Evolutionary conservation across 805 yeast species (phyloP), one percentile per base, ranked within the genome.

Genomic region (Metschnikowia peoriensis): DNA sequence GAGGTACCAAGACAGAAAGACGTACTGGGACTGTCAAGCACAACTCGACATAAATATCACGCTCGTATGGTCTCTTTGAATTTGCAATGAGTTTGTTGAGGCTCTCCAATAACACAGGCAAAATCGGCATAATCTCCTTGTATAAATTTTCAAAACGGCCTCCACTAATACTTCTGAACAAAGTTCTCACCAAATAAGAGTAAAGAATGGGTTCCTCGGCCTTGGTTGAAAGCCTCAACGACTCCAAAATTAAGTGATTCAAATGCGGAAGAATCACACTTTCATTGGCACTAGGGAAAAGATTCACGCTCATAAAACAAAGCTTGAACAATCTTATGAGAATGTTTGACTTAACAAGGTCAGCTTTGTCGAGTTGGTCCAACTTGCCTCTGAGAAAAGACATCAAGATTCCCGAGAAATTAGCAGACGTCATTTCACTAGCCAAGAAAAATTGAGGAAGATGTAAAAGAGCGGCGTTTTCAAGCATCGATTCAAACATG

Each of bases 11-110:
- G 0, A 93, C 97, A 53, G 97, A 89, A 28, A 94, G 73, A 53
- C 99, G 77, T 1, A 94, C 99, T 0, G 99, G 99, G 7, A 94
- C 97, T 0, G 97, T 92, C 54, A 94, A 76, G 64, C 99, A 94
- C 46, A 94, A 75, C 65, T 94, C 99, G 46, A 94, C 98, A 63
- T 92, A 94, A 3, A 94, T 83, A 65, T 94, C 98, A 49, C 96
- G 80, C 64, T 94, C 98, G 58, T 88, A 93, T 0, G 96, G 90
- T 41, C 91, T 77, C 49, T 96, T 78, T 2, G 98, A 91, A 27
- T 90, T 87, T 28, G 84, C 78, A 40, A 94, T 84, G 75, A 92
- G 79, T 60, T 89, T 81, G 66, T 93, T 93, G 58, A 94, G 77
- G 1, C 96, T 86, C 57, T 91, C 97, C 41, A 94, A 73, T 41